Base-by-base conservation (phyloP, 768 basidiomycete species). In the Rhodosporidiobolus sp. region DNA sequence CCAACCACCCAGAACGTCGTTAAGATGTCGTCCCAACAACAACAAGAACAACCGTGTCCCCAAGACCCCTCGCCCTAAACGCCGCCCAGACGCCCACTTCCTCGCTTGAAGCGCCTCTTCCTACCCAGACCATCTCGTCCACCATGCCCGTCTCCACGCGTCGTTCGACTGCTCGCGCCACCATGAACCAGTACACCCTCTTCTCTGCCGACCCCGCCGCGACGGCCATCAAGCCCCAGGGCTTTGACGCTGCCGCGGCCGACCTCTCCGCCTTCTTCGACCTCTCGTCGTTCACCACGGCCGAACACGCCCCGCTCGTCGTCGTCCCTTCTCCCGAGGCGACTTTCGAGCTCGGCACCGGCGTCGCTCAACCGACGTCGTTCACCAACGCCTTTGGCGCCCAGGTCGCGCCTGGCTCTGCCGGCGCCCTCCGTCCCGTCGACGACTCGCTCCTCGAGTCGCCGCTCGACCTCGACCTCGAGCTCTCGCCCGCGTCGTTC, bases 391-490 rank as follows among this genome's bases (percentile, higher is more conserved):
- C 65, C 28, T 69, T 66, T 28, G 55, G 11, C 54, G 19, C 12
- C 5, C 38, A 26, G 20, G 58, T 46, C 10, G 28, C 52, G 30
- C 5, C 54, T 35, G 28, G 4, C 38, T 43, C 38, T 32, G 28
- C 17, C 10, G 63, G 63, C 12, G 62, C 66, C 9, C 64, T 66
- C 61, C 68, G 65, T 19, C 68, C 68, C 30, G 67, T 69, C 49
- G 73, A 74, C 65, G 74, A 76, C 61, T 20, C 64, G 26, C 68
- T 76, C 56, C 74, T 76, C 68, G 70, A 72, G 67, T 76, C 74
- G 50, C 74, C 74, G 7, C 67, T 76, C 62, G 74, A 67, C 24
- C 67, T 76, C 62, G 74, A 67, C 24, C 61, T 76, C 56, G 71
- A 72, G 60, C 58, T 68, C 26, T 69, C 74, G 48, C 70, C 74